These are phyloP conservation scores for Cryptosporidium viatorum DNA, from an alignment of 169 alveolate genomes.

Conservation along the genomic window DNA sequence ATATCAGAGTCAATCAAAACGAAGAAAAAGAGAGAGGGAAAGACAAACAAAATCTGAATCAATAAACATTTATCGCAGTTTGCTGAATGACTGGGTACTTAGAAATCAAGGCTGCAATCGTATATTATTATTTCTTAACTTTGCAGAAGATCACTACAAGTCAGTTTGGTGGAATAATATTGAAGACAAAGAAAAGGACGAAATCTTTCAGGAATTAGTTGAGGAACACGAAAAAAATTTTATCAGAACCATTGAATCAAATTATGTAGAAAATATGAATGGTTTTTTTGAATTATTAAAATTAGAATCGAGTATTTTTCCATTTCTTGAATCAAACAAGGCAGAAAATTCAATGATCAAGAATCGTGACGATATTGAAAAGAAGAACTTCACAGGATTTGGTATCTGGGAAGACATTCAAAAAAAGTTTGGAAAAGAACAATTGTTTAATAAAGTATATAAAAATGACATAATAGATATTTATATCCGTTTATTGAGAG, in stretches of 20 bases:
- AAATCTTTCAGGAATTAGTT: slow-evolving; percentile 60
- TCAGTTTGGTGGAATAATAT: slow-evolving; percentile 62
- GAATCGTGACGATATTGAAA: background rate
- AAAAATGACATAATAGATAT: slow-evolving; percentile 31
- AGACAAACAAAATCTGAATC: slow-evolving; percentile 55
- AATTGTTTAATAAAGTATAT: slow-evolving; percentile 10
- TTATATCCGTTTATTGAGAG: slow-evolving; percentile 18
- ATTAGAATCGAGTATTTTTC: slow-evolving; percentile 17
- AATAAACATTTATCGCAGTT: background rate
- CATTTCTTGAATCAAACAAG: background rate
- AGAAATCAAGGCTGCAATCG: slow-evolving; percentile 23
- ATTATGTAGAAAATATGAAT: slow-evolving; percentile 1
- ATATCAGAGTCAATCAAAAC: slow-evolving; percentile 64
- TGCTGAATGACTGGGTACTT: slow-evolving; percentile 31
- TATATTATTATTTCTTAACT: slow-evolving; percentile 26
- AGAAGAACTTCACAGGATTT: background rate
- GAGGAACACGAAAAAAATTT: slow-evolving; percentile 31
- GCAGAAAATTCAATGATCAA: background rate
- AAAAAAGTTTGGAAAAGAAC: background rate
- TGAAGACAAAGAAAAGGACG: slow-evolving; percentile 53
- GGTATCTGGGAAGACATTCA: slow-evolving; percentile 35
- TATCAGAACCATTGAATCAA: background rate
- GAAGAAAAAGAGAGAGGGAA: slow-evolving; percentile 56
- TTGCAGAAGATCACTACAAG: slow-evolving; percentile 23
- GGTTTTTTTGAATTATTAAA: slow-evolving; percentile 3